Evolutionary conservation across 257 asterid genomes (phyloP).

Genomic region (Buddleja alternifolia): DNA sequence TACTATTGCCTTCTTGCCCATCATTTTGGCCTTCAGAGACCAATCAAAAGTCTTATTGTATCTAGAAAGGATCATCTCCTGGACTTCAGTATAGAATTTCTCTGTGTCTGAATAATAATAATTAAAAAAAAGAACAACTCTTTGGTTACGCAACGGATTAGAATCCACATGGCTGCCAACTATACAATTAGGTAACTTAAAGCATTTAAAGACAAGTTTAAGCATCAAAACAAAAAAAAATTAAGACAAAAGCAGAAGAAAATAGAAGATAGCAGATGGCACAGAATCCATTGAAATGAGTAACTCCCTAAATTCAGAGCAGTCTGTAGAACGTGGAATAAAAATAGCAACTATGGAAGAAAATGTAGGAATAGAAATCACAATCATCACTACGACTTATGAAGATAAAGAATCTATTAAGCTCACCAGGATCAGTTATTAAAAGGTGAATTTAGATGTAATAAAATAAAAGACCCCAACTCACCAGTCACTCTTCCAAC

Average conservation of each 20-base stretch:
- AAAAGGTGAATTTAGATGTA: neutral
- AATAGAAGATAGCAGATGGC: neutral
- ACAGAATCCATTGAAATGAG: neutral
- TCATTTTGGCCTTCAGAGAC: slow-evolving; percentile 96
- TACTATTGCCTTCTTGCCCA: slow-evolving; percentile 98
- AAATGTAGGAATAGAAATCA: neutral
- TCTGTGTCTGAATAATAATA: slow-evolving; percentile 85
- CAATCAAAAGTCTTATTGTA: slow-evolving; percentile 90
- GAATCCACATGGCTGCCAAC: slow-evolving; percentile 9
- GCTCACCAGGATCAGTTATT: neutral
- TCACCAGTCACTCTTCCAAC: neutral
- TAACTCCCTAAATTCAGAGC: neutral
- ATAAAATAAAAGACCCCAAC: neutral
- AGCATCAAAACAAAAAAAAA: neutral
- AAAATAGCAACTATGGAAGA: neutral
- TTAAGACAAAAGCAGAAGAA: neutral
- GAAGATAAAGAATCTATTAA: neutral
- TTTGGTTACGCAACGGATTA: neutral
- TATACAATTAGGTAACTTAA: neutral
- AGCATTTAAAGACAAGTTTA: neutral
- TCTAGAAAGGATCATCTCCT: slow-evolving; percentile 84
- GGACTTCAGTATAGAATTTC: slow-evolving; percentile 91
- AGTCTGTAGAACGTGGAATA: neutral
- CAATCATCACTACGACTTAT: neutral
- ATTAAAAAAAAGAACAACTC: slow-evolving; percentile 22